Base-by-base conservation (phyloP, 2,329 filamentous ascomycete genomes). In the Trichoderma breve region DNA sequence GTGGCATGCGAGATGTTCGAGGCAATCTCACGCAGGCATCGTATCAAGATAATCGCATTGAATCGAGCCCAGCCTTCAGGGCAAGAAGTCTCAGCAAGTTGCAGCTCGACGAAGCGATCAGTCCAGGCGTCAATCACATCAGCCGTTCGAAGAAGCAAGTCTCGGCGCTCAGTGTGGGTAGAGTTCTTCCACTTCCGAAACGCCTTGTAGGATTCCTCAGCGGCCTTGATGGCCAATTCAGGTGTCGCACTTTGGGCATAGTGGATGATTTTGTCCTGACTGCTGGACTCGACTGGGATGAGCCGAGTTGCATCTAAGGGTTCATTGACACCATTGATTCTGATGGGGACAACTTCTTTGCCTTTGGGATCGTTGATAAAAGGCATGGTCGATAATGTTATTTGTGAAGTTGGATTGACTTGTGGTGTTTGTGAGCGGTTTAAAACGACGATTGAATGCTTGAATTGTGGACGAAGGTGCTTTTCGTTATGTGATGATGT, bases 81-180 rank as follows among this genome's bases (percentile, higher is more conserved):
- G 55, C 78, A 81, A 34, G 80, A 84, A 1, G 84, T 86, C 79
- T 89, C 87, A 3, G 80, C 76, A 69, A 83, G 81, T 84, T 92
- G 88, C 79, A 90, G 91, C 32, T 83, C 78, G 12, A 81, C 82
- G n/a, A 93, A 81, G 79, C 94, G 91, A 7, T 88, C 86, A 30
- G 83, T 83, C 11, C 91, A 87, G 32, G 79, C 81, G 39, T 88
- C 84, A 73, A 95, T 83, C 63, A 94, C 81, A 11, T 90, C 88
- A 8, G 91, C 90, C 0, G 92, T 90, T 77, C 88, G 90, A 71
- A 92, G 83, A 72, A 97, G 85, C 74, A 96, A 89, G 74, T 91
- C 88, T 43, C 92, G 89, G 43, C 92, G 90, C 24, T 85, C 78
- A 36, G 83, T 78, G 1, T 90, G 87, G 62, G 88, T 89, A 3